A percentile compares a stretch with the other conserved stretches of the same genome.
These are phyloP conservation scores for Podila horticola DNA, from an alignment of 192 early-diverging fungal genomes.

Conservation along the genomic window DNA sequence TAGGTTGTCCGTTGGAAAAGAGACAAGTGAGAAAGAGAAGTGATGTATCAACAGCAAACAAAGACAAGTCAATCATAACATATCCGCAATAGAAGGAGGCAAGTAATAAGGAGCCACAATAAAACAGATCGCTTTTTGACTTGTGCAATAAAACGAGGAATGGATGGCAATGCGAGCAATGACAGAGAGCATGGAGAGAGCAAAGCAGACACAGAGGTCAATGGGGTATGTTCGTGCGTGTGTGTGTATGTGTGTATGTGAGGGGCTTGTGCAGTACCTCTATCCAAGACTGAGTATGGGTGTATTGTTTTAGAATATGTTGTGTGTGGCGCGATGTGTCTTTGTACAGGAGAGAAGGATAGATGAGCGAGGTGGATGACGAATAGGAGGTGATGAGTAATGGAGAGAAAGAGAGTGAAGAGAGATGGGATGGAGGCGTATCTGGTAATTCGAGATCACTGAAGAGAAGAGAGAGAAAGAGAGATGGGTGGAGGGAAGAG, in stretches of 20 bases:
- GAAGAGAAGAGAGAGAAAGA: too few species aligned
- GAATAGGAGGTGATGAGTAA: neutral
- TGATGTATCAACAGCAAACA: neutral
- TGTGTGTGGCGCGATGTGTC: neutral
- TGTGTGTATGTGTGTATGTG: neutral
- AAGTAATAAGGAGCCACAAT: too few species aligned
- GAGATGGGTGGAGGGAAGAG: neutral
- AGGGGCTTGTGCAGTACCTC: too few species aligned
- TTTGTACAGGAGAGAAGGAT: too few species aligned
- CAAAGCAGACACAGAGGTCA: neutral
- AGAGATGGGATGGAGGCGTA: neutral
- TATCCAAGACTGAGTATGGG: too few species aligned
- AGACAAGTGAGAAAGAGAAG: neutral
- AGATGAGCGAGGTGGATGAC: neutral
- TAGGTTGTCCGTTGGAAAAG: neutral
- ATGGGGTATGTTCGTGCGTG: slow-evolving; percentile 4
- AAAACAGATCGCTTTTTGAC: too few species aligned
- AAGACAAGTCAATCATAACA: too few species aligned
- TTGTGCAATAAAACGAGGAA: neutral
- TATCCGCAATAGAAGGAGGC: too few species aligned
- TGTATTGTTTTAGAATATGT: neutral
- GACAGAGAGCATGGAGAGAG: neutral
- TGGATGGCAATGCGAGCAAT: neutral
- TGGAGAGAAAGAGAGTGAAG: neutral
- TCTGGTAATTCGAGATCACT: too few species aligned